Evolutionary conservation across 2,329 filamentous ascomycete species (phyloP).

Genomic region (Metarhizium humberi): DNA sequence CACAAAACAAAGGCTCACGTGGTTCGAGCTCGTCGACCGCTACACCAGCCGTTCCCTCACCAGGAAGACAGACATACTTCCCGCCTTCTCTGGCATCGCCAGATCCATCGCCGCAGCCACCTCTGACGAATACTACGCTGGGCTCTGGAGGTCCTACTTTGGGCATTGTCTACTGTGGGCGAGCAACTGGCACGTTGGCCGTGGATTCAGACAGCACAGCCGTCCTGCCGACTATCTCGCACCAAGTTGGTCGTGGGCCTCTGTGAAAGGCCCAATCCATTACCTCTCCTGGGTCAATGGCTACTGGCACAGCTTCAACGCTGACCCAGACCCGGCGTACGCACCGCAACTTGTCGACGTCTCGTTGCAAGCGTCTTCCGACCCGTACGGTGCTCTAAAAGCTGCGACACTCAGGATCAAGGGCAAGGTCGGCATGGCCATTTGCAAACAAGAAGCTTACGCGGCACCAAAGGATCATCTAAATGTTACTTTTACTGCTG

Average conservation of each 20-base stretch:
- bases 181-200: constrained; percentile 1
- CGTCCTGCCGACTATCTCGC: not conserved
- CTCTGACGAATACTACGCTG: not conserved
- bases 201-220: not conserved
- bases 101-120: not conserved
- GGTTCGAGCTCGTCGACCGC: constrained; percentile 2
- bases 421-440: not conserved
- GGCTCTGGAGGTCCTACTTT: constrained; percentile 1
- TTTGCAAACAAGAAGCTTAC: not conserved
- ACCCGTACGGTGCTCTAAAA: not conserved
- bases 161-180: constrained; percentile 1
- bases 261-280: not conserved
- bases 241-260: constrained; percentile 2
- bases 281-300: constrained; percentile 1
- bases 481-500: not conserved
- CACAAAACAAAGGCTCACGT: not conserved
- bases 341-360: not conserved
- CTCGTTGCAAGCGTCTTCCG: not conserved
- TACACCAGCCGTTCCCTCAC: constrained; percentile 1
- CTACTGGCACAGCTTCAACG: constrained; percentile 3
- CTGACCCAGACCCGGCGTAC: not conserved
- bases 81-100: constrained; percentile 1
- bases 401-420: not conserved
- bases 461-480: constrained; percentile 1
- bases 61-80: not conserved